Evolutionary conservation across 371 early-diverging fungal genomes (phyloP), one percentile per base, ranked within the genome.

Genomic region (Mucor piriformis): DNA sequence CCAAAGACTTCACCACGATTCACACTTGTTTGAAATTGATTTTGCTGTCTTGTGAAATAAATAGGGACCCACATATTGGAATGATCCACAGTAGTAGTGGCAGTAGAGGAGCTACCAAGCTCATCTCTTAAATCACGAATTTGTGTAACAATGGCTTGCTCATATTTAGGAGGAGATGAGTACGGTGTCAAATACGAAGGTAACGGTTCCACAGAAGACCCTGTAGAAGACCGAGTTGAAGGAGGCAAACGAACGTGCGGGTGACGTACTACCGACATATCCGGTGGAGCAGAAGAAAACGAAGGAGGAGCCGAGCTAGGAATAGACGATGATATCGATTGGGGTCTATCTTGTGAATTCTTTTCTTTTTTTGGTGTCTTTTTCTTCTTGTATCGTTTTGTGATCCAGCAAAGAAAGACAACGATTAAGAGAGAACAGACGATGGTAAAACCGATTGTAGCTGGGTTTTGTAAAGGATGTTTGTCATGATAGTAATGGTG

Each of bases 71-170:
- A 64, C 58, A 58, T 64, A 2, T 25, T 24, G 8, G 12, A 12
- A 24, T 51, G 50, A 50, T 51, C 33, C 0, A 54, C 33, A 7
- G 23, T n/a, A 50, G 35, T 33, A 20, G 7, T 5, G 21, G 23
- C 20, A 16, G 59, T 33, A 15, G 52, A 51, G 15, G 49, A 49
- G 16, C 50, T 51, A n/a, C 43, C 40, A 16, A 56, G 46, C 3
- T 51, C 46, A 2, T 24, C 51, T 16, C 57, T 33, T 38, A 68
- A 50, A 6, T 67, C 75, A 34, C 78, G 56, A 20, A 77, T 77
- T 48, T 77, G 78, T 18, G 73, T 74, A 6, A 77, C 78, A 49
- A 77, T 74, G 27, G 78, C 78, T 27, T 77, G 75, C 51, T 77
- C 78, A 48, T 77, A 77, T 56, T 77, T 77, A 21, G 78, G 78